Percentiles rank a stretch among this genome's conserved stretches.
phyloP scores from a whole-genome alignment of 1,139 yeast genomes.

The Suhomyces bokatorum region DNA sequence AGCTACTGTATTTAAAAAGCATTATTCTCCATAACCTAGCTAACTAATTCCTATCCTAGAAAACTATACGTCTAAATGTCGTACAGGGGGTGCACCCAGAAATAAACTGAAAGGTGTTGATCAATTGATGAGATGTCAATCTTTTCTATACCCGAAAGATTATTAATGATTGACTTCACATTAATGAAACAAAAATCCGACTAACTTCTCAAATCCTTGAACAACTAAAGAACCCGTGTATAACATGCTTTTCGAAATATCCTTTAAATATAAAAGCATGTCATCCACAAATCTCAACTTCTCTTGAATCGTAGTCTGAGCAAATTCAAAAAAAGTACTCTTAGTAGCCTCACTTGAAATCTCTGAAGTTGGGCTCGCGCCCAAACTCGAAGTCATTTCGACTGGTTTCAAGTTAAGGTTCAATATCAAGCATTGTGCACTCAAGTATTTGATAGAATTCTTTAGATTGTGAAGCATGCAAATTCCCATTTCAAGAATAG shows the following conservation, averaged over 20 bases:
- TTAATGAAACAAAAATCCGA: constrained; percentile 11
- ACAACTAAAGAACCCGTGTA: constrained; percentile 26
- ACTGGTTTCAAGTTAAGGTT: background rate
- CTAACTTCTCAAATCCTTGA: constrained; percentile 31
- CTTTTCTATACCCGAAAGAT: background rate
- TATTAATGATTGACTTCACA: background rate
- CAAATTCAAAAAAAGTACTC: constrained; percentile 1
- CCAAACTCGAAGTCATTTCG: background rate
- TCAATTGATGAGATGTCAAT: background rate
- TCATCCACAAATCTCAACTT: constrained; percentile 10
- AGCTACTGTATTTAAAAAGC: constrained; percentile 1
- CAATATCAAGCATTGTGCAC: constrained; percentile 1
- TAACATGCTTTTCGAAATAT: constrained; percentile 10
- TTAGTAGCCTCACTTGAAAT: constrained; percentile 1
- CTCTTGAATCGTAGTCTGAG: background rate
- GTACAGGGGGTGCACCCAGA: background rate
- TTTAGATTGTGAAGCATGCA: constrained; percentile 13
- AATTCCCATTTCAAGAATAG: constrained; percentile 18
- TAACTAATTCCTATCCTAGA: background rate
- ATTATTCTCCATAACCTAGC: constrained; percentile 3
- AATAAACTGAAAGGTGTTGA: background rate
- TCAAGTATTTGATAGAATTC: background rate
- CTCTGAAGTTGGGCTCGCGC: background rate
- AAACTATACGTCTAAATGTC: background rate
- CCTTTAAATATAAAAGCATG: constrained; percentile 6